Evolutionary conservation across 2,329 filamentous ascomycete species (phyloP).

Genomic region (Pseudopithomyces chartarum): DNA sequence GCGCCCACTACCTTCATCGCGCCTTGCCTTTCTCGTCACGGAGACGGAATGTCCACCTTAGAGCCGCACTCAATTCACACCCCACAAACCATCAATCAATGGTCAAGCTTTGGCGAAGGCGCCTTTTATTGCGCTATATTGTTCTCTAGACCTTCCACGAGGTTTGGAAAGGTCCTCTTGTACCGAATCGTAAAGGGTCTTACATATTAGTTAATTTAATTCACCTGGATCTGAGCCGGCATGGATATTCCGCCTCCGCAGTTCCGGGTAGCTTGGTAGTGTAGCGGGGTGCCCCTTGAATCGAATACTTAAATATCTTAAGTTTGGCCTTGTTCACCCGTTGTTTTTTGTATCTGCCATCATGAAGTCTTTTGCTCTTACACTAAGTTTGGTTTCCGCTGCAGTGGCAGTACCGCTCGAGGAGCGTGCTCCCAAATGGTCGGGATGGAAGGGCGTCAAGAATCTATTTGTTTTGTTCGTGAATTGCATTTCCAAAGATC

Average conservation of each 20-base stretch:
- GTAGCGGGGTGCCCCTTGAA: slow-evolving; percentile 11
- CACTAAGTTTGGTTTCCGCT: slow-evolving; percentile 26
- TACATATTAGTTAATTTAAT: slow-evolving; percentile 33
- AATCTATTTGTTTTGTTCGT: slow-evolving; percentile 42
- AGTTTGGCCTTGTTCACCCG: background rate
- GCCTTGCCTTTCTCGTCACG: slow-evolving; percentile 21
- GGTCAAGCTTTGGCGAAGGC: slow-evolving; percentile 17
- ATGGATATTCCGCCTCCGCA: slow-evolving; percentile 17
- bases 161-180: slow-evolving; percentile 10
- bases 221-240: slow-evolving; percentile 25
- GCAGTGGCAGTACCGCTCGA: slow-evolving; percentile 25
- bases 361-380: slow-evolving; percentile 28
- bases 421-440: slow-evolving; percentile 27
- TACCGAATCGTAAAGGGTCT: slow-evolving; percentile 15
- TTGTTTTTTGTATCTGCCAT: slow-evolving; percentile 2
- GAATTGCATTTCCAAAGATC: no score
- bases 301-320: slow-evolving; percentile 6
- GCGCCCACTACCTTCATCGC: background rate
- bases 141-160: slow-evolving; percentile 22
- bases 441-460: slow-evolving; percentile 39
- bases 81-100: background rate
- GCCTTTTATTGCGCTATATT: background rate
- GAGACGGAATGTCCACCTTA: slow-evolving; percentile 12
- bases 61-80: background rate
- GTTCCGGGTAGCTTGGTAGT: slow-evolving; percentile 20